Base-by-base conservation (phyloP, 164 flowering plant species). In the Liquidambar formosana region DNA sequence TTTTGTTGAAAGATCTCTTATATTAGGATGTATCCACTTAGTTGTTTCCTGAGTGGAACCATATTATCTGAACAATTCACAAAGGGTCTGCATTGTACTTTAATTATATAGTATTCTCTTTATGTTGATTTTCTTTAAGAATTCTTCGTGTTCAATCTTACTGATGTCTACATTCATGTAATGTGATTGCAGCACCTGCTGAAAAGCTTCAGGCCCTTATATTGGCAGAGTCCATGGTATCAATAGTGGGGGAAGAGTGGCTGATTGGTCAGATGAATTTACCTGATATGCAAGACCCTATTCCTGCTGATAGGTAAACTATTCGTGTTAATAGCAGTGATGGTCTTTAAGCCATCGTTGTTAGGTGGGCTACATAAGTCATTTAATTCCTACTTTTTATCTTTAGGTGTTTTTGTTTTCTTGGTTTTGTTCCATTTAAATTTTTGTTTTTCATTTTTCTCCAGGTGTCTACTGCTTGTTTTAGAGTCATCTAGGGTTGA, bases 401-500 rank as follows among this genome's bases (percentile, higher is more conserved):
- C 58, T n/a, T n/a, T n/a, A n/a, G n/a, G n/a, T n/a, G n/a, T n/a
- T n/a, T n/a, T n/a, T n/a, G n/a, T n/a, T n/a, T n/a, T n/a, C n/a
- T n/a, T n/a, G n/a, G n/a, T n/a, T n/a, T n/a, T n/a, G n/a, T n/a
- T n/a, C n/a, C n/a, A n/a, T n/a, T n/a, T n/a, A n/a, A n/a, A n/a
- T n/a, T n/a, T n/a, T n/a, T n/a, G n/a, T n/a, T n/a, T n/a, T n/a
- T n/a, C n/a, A n/a, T n/a, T 41, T 71, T 66, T 64, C 74, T 78
- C 26, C 79, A 93, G 99, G 85, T 91, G 92, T 68, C 73, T 95
- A 66, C 73, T 93, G 76, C 96, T 95, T 67, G 94, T 93, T 26
- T 71, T 95, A 68, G 98, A 95, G 86, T 79, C 90, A 26, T 83
- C 99, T 13, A 86, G 97, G 77, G 92, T 95, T 66, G 99, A 95